phyloP scores from a whole-genome alignment of 257 asterid species.

The Solanum etuberosum region DNA sequence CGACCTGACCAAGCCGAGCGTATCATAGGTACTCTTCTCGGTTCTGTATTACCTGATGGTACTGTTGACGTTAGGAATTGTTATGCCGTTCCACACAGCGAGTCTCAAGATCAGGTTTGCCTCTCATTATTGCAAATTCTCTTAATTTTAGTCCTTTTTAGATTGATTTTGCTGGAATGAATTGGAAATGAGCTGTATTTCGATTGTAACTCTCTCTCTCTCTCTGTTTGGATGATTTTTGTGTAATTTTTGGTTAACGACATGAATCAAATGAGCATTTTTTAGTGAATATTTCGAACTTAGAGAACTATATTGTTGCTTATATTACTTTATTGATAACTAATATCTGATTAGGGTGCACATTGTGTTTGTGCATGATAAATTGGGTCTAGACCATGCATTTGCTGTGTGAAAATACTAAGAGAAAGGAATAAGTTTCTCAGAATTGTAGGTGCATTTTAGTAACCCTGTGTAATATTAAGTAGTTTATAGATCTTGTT shows the following conservation, averaged over 20 bases:
- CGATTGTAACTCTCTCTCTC: background rate
- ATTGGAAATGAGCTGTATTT: background rate
- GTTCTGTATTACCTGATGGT: constrained; percentile 88
- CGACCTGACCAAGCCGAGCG: constrained; percentile 91
- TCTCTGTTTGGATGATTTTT: background rate
- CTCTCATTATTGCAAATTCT: background rate
- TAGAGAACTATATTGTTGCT: background rate
- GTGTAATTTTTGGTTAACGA: background rate
- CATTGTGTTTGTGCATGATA: background rate
- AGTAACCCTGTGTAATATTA: background rate
- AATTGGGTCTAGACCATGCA: background rate
- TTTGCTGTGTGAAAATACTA: background rate
- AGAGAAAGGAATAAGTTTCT: background rate
- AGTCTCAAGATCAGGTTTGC: constrained; percentile 75
- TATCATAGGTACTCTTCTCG: constrained; percentile 86
- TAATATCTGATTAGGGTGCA: background rate
- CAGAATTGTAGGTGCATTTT: background rate
- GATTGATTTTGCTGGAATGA: background rate
- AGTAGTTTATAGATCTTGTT: background rate
- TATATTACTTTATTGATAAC: background rate
- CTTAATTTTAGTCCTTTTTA: background rate
- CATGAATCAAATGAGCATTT: background rate
- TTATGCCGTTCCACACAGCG: constrained; percentile 89
- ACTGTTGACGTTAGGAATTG: constrained; percentile 77
- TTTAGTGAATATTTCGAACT: background rate